A percentile compares a stretch with the other conserved stretches of the same genome.
Evolutionary conservation across 2,329 filamentous ascomycete genomes (phyloP).

Genomic region (Clonostachys sp.): DNA sequence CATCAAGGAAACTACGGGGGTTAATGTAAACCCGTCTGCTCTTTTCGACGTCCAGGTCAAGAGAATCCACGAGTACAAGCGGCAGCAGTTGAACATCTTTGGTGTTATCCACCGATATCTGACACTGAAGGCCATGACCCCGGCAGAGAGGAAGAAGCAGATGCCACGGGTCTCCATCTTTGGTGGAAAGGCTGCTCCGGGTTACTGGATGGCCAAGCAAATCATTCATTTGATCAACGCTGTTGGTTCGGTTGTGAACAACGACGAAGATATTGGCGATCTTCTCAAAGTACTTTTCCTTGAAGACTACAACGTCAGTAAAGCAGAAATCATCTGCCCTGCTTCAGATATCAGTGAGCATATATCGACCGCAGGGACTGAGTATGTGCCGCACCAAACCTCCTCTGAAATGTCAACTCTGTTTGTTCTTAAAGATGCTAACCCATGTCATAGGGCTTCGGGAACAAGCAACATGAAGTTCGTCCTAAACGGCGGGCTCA

Average conservation of each 20-base stretch:
- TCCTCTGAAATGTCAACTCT: not conserved
- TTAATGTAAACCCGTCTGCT: constrained; percentile 80
- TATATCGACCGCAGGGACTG: constrained; percentile 95
- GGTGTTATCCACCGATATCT: constrained; percentile 95
- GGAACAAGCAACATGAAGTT: constrained; percentile 99
- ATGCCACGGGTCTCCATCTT: constrained; percentile 91
- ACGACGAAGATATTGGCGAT: constrained; percentile 86
- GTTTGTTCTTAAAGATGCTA: not conserved
- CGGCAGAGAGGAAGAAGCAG: constrained; percentile 82
- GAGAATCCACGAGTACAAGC: constrained; percentile 98
- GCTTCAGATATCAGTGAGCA: constrained; percentile 97
- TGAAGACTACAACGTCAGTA: constrained; percentile 98
- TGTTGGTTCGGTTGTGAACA: constrained; percentile 86
- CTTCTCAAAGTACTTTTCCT: constrained; percentile 95
- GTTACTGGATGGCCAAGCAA: constrained; percentile 99
- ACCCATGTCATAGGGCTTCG: constrained; percentile 40
- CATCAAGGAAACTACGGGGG: constrained; percentile 76
- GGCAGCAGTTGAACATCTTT: constrained; percentile 98
- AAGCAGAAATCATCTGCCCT: constrained; percentile 93
- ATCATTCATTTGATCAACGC: constrained; percentile 96
- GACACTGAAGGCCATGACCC: constrained; percentile 76
- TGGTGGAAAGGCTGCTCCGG: constrained; percentile 93
- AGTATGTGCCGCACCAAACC: constrained; percentile 40
- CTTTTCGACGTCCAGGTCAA: constrained; percentile 98
- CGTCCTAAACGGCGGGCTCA: constrained; percentile 91